Base-by-base conservation (phyloP, 1,139 yeast species). In the Debaryomycetaceae sp. region DNA sequence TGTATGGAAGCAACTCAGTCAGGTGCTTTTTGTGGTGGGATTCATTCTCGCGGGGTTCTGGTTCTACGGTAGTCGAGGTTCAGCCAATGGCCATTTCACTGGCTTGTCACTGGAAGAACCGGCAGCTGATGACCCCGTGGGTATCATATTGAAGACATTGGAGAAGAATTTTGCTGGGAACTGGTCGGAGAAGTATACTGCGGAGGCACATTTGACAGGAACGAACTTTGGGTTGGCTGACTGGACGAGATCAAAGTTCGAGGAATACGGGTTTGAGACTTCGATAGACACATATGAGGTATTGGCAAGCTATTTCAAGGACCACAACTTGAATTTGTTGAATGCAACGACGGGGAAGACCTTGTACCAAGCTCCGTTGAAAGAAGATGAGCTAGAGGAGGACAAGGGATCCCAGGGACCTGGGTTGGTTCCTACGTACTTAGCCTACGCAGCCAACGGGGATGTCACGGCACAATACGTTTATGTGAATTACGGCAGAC, bases 191-290 rank as follows among this genome's bases (percentile, higher is more conserved):
- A 68, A 63, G 33, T 85, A 83, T 56, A 81, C 89, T 5, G 57
- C 73, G 11, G 79, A 75, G 42, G 78, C 86, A 2, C 95, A 87
- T 59, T 68, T 87, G 47, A 89, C 93, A 1, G 96, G 95, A 7
- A 78, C 83, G 36, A 83, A 83, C 56, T 65, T 68, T 44, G 80
- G 69, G 9, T 68, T 85, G 48, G 93, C 81, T 14, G 71, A 84
- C 42, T 87, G 84, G 78, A 85, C 95, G 6, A 67, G 69, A 37
- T 66, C 67, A 6, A 81, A 82, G 58, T 83, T 84, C 55, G 74
- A 70, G 45, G 85, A 83, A 51, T 84, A 70, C 50, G 87, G 85
- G 0, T 68, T 78, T 45, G 62, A 69, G n/a, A 71, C 86, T 0
- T 59, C 65, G 24, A 55, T 76, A n/a, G 85, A 82, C 49, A 70